Conservation (phyloP, 768 basidiomycete species). For the Cystofilobasidium bisporidii region DNA sequence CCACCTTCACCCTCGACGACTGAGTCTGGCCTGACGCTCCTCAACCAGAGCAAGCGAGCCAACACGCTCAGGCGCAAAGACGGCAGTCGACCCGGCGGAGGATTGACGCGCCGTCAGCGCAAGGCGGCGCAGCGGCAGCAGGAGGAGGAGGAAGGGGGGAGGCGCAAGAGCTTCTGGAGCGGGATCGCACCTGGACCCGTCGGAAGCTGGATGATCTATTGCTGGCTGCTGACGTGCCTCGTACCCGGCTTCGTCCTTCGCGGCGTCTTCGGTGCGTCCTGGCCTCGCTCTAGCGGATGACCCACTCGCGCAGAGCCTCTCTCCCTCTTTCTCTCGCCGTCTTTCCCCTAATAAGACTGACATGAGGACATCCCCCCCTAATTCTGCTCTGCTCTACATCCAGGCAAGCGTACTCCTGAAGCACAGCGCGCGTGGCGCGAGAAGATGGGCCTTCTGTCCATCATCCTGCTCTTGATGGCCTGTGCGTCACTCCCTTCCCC, state of each 20-base stretch:
- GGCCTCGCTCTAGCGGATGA: background rate
- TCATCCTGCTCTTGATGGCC: constrained; percentile 78
- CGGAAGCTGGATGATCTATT: constrained; percentile 92
- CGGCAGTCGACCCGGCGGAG: constrained; percentile 10
- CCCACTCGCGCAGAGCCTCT: too few relatives aligned
- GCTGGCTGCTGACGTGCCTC: constrained; percentile 69
- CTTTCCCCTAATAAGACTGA: too few relatives aligned
- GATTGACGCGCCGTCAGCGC: too few relatives aligned
- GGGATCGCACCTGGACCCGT: constrained; percentile 78
- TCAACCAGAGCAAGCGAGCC: constrained; percentile 78
- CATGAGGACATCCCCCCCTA: background rate
- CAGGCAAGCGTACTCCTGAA: constrained; percentile 81
- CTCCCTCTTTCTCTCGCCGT: too few relatives aligned
- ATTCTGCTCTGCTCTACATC: background rate
- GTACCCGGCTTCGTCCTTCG: constrained; percentile 67
- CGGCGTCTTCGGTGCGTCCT: constrained; percentile 58
- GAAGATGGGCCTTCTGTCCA: constrained; percentile 82
- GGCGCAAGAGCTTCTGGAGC: constrained; percentile 45
- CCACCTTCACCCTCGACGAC: constrained; percentile 44
- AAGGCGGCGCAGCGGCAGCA: too few relatives aligned
- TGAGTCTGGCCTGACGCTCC: constrained; percentile 83
- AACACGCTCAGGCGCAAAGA: constrained; percentile 64
- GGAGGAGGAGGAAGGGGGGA: constrained; percentile 45
- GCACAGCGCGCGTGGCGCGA: constrained; percentile 96
- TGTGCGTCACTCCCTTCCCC: background rate